These are phyloP conservation scores for Durio zibethinus DNA, from an alignment of 345 rosid species.

Conservation along the genomic window DNA sequence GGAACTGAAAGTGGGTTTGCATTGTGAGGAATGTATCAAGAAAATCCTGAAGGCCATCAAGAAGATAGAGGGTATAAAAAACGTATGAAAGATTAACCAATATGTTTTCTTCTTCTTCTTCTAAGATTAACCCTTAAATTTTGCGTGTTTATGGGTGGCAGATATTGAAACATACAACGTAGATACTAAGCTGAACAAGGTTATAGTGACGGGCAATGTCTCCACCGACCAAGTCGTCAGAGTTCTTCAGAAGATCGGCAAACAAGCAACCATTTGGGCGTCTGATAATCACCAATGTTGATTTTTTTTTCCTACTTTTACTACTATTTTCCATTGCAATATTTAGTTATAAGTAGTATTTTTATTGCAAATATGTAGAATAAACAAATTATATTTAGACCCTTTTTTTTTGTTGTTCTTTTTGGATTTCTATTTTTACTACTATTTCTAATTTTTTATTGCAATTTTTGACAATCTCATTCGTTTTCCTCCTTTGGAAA, in stretches of 20 bases:
- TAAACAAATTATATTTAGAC: neutral
- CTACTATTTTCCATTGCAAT: neutral
- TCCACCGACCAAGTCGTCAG: conserved; percentile 62
- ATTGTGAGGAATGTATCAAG: conserved; percentile 74
- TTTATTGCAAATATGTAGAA: neutral
- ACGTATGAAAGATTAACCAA: too few species aligned
- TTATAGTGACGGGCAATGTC: conserved; percentile 74
- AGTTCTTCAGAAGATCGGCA: conserved; percentile 72
- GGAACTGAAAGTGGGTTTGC: conserved; percentile 73
- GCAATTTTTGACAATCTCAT: neutral
- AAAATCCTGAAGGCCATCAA: conserved; percentile 84
- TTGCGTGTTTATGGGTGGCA: conserved; percentile 17
- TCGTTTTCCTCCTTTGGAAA: neutral
- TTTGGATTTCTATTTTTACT: too few species aligned
- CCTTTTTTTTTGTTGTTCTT: too few species aligned
- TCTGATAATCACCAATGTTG: neutral
- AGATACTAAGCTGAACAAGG: conserved; percentile 77
- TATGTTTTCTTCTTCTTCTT: neutral
- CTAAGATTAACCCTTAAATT: neutral
- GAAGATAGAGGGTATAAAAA: conserved; percentile 73
- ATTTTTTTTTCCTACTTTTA: neutral
- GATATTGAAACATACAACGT: conserved; percentile 78
- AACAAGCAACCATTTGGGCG: conserved; percentile 56
- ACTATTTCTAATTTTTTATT: too few species aligned
- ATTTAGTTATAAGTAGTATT: neutral